Evolutionary conservation across 2,329 filamentous ascomycete species (phyloP).

Genomic region (Fusarium haematococcum): DNA sequence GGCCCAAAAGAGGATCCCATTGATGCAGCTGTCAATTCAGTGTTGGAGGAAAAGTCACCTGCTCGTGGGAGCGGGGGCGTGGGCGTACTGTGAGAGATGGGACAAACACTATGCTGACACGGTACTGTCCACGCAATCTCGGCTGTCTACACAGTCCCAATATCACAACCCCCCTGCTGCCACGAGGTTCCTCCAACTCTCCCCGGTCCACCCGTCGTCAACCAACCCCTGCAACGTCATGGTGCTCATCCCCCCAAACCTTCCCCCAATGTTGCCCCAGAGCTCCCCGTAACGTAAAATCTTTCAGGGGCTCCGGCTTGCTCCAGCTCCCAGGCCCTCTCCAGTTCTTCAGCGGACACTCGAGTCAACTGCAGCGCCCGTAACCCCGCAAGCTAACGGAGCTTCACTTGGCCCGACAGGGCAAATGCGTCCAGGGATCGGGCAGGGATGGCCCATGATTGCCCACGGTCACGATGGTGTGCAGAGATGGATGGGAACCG

Average conservation of each 20-base stretch:
- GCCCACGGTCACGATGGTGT: slow-evolving; percentile 46
- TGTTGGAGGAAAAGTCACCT: slow-evolving; percentile 31
- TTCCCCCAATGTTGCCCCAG: slow-evolving; percentile 16
- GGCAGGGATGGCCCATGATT: slow-evolving; percentile 39
- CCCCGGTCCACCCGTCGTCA: background rate
- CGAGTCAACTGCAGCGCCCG: slow-evolving; percentile 24
- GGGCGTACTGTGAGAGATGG: slow-evolving; percentile 1
- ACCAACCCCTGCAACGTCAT: slow-evolving; percentile 24
- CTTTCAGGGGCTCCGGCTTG: slow-evolving; percentile 1
- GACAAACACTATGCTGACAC: background rate
- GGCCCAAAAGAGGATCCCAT: slow-evolving; percentile 6
- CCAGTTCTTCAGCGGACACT: slow-evolving; percentile 15
- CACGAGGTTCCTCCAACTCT: slow-evolving; percentile 1
- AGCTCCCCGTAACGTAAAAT: background rate
- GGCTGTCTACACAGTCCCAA: background rate
- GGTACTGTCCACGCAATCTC: background rate
- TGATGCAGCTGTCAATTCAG: slow-evolving; percentile 4
- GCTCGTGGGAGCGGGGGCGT: slow-evolving; percentile 26
- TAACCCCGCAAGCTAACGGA: slow-evolving; percentile 43
- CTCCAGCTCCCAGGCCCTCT: background rate
- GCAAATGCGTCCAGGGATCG: slow-evolving; percentile 35
- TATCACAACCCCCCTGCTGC: background rate
- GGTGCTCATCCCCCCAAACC: slow-evolving; percentile 20
- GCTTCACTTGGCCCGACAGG: slow-evolving; percentile 35
- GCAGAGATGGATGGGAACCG: slow-evolving; percentile 31